Percentiles rank a stretch among this genome's conserved stretches.
These are phyloP conservation scores for Leccinum griseonigrum DNA, from an alignment of 1,284 basidiomycete species.

Conservation along the genomic window DNA sequence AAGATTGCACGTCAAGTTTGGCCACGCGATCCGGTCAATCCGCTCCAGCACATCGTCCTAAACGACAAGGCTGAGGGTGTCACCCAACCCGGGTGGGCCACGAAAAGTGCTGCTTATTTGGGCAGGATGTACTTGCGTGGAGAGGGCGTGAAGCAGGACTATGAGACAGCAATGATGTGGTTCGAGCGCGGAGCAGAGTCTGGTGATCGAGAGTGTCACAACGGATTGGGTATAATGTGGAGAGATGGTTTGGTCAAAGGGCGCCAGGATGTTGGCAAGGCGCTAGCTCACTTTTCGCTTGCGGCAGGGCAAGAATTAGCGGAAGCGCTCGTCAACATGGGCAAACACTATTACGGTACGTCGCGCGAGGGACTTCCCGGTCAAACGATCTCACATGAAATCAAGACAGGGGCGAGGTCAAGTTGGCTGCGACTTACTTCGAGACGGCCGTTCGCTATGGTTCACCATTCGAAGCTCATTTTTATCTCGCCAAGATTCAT, in stretches of 20 bases:
- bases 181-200: slow-evolving; percentile 79
- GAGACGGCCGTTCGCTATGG: slow-evolving; percentile 82
- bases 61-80: slow-evolving; percentile 52
- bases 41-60: slow-evolving; percentile 41
- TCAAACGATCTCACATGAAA: slow-evolving; percentile 11
- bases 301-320: slow-evolving; percentile 85
- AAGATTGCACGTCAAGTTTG: slow-evolving; percentile 80
- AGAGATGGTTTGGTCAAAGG: slow-evolving; percentile 80
- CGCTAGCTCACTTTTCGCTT: slow-evolving; percentile 67
- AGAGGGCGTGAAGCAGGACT: slow-evolving; percentile 85
- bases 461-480: slow-evolving; percentile 90
- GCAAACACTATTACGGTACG: slow-evolving; percentile 79
- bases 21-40: slow-evolving; percentile 69
- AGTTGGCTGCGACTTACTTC: slow-evolving; percentile 68
- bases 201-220: slow-evolving; percentile 85
- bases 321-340: slow-evolving; percentile 90
- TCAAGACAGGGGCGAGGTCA: slow-evolving; percentile 62
- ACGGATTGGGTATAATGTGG: slow-evolving; percentile 89
- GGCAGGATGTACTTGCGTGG: slow-evolving; percentile 94
- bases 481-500: slow-evolving; percentile 84
- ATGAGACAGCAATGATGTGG: slow-evolving; percentile 85
- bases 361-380: slow-evolving; percentile 6
- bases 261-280: slow-evolving; percentile 67
- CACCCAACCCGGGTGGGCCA: slow-evolving; percentile 62
- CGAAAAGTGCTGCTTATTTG: slow-evolving; percentile 80